phyloP scores from a whole-genome alignment of 129 eudicot species.

The Kitagawia praeruptora region DNA sequence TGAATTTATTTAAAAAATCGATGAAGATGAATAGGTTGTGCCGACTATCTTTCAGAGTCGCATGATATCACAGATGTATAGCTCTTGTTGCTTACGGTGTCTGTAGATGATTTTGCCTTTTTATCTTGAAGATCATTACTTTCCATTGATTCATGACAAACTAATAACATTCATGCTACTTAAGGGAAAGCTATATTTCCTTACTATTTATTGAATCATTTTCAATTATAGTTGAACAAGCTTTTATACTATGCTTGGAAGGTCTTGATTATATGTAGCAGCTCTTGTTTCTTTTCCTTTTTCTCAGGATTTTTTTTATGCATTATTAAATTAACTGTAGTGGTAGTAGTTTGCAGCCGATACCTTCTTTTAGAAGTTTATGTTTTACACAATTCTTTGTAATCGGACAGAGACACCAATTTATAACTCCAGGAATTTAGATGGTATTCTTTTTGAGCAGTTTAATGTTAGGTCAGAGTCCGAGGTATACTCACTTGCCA shows the following conservation, averaged over 20 bases:
- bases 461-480: background rate
- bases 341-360: background rate
- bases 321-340: background rate
- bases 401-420: background rate
- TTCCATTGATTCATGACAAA: background rate
- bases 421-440: background rate
- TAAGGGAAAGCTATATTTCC: background rate
- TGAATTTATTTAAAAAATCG: background rate
- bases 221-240: background rate
- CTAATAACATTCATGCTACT: background rate
- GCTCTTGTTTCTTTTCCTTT: background rate
- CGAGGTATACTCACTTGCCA: background rate
- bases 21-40: background rate
- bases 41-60: background rate
- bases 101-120: background rate
- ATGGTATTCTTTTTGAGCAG: background rate
- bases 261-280: background rate
- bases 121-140: background rate
- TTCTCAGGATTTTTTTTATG: background rate
- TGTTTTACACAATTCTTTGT: background rate
- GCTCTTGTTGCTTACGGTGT: background rate
- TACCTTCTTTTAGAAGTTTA: background rate
- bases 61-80: background rate
- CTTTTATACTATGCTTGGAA: background rate
- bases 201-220: background rate